A percentile compares a stretch with the other conserved stretches of the same genome.
Evolutionary conservation across 2,329 filamentous ascomycete species (phyloP).

Genomic region (Ophiostoma quercus): DNA sequence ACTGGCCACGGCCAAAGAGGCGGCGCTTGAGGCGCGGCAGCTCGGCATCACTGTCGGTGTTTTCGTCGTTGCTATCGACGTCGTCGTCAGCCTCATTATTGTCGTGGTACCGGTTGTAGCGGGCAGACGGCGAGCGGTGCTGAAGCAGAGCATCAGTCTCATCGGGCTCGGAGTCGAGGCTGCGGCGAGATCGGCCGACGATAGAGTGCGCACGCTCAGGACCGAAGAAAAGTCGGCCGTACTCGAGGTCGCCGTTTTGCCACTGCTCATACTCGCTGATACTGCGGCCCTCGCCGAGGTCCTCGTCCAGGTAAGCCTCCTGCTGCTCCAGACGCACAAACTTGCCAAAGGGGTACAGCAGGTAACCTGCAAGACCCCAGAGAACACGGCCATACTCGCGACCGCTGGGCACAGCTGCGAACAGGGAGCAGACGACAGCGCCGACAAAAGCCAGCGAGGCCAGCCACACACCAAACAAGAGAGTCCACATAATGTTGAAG

Average conservation of each 20-base stretch:
- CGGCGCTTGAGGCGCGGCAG: slow-evolving; percentile 63
- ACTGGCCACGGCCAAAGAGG: slow-evolving; percentile 89
- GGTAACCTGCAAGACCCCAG: slow-evolving; percentile 75
- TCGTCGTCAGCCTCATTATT: not conserved
- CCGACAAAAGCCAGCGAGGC: slow-evolving; percentile 68
- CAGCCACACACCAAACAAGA: slow-evolving; percentile 96
- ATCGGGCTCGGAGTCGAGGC: slow-evolving; percentile 74
- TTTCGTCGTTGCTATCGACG: slow-evolving; percentile 19
- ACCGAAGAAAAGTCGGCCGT: slow-evolving; percentile 92
- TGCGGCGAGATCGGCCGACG: slow-evolving; percentile 78
- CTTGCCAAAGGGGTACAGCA: slow-evolving; percentile 95
- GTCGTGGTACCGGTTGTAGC: slow-evolving; percentile 8
- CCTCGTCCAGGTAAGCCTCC: slow-evolving; percentile 89
- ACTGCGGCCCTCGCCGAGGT: slow-evolving; percentile 90
- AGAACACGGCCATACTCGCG: slow-evolving; percentile 81
- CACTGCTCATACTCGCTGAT: slow-evolving; percentile 99
- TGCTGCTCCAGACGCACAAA: slow-evolving; percentile 92
- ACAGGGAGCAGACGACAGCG: slow-evolving; percentile 70
- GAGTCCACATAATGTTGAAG: slow-evolving; percentile 86
- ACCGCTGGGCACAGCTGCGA: slow-evolving; percentile 73
- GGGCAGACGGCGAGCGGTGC: slow-evolving; percentile 35
- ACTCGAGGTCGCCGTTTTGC: slow-evolving; percentile 95
- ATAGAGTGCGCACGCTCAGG: slow-evolving; percentile 73
- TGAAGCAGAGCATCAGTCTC: slow-evolving; percentile 89
- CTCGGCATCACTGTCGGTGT: slow-evolving; percentile 30